phyloP scores from a whole-genome alignment of 805 yeast genomes.

The Metschnikowia continentalis region DNA sequence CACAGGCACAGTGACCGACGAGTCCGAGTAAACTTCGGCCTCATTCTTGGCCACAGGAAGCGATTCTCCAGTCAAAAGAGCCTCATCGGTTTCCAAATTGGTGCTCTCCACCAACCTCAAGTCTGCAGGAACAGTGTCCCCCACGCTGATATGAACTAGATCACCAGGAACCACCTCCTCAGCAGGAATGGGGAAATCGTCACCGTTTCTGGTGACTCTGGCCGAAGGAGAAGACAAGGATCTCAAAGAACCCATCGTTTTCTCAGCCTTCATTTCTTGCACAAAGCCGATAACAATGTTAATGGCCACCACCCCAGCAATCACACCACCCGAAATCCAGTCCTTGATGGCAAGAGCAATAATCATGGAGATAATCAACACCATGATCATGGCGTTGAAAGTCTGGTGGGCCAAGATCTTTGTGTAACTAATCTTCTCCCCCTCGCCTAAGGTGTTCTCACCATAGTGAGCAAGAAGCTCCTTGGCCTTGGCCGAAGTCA shows the following conservation, averaged over 20 bases:
- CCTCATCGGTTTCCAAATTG: conserved; percentile 71
- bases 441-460: conserved; percentile 58
- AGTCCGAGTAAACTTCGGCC: conserved; percentile 33
- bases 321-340: conserved; percentile 82
- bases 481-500: conserved; percentile 25
- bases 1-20: conserved; percentile 44
- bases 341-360: conserved; percentile 70
- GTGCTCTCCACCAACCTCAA: conserved; percentile 51
- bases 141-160: conserved; percentile 56
- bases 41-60: conserved; percentile 58
- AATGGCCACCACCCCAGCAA: conserved; percentile 59
- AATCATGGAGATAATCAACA: conserved; percentile 62
- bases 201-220: conserved; percentile 57
- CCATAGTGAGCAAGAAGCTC: conserved; percentile 40
- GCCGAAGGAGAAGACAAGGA: conserved; percentile 70
- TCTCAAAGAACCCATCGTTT: conserved; percentile 71
- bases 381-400: conserved; percentile 76
- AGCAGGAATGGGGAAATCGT: conserved; percentile 52
- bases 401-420: conserved; percentile 61
- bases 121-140: conserved; percentile 77
- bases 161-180: conserved; percentile 73
- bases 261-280: conserved; percentile 72
- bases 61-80: conserved; percentile 63
- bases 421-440: conserved; percentile 47
- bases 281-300: conserved; percentile 64